A percentile compares a stretch with the other conserved stretches of the same genome.
Evolutionary conservation across 2,329 filamentous ascomycete species (phyloP).

Genomic region (Helicocarpus griseus): DNA sequence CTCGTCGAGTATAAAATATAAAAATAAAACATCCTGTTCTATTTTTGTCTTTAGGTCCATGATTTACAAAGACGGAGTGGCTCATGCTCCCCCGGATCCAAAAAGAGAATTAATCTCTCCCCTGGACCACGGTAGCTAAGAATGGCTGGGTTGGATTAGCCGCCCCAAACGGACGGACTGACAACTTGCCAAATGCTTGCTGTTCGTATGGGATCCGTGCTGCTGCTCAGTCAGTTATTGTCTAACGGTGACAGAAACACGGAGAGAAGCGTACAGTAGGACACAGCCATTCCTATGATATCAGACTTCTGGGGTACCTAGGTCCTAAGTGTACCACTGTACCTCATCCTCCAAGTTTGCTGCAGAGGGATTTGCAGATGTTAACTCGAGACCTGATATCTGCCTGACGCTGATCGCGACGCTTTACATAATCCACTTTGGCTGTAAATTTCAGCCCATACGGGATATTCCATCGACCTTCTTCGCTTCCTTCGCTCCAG

Average conservation of each 20-base stretch:
- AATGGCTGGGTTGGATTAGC: too few species aligned
- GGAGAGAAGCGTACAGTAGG: too few species aligned
- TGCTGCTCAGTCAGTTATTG: too few species aligned
- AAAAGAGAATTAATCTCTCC: too few species aligned
- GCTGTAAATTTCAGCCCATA: not conserved
- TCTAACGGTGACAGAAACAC: too few species aligned
- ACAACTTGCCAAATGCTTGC: too few species aligned
- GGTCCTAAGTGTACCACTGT: not conserved
- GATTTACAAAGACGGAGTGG: not conserved
- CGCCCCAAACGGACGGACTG: too few species aligned
- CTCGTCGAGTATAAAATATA: not conserved
- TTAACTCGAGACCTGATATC: not conserved
- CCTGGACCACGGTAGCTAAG: not conserved
- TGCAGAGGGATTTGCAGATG: not conserved
- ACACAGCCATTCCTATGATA: too few species aligned
- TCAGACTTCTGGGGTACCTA: too few species aligned
- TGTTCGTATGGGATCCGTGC: too few species aligned
- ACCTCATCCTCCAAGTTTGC: not conserved
- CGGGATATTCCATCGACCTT: not conserved
- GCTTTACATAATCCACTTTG: conserved; percentile 1
- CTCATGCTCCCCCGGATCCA: not conserved
- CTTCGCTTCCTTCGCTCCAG: not conserved
- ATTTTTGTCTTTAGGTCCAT: not conserved
- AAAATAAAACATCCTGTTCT: not conserved
- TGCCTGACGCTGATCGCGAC: not conserved